These are phyloP conservation scores for Aureobasidium vineae DNA, from an alignment of 2,329 filamentous ascomycete species.

Conservation along the genomic window DNA sequence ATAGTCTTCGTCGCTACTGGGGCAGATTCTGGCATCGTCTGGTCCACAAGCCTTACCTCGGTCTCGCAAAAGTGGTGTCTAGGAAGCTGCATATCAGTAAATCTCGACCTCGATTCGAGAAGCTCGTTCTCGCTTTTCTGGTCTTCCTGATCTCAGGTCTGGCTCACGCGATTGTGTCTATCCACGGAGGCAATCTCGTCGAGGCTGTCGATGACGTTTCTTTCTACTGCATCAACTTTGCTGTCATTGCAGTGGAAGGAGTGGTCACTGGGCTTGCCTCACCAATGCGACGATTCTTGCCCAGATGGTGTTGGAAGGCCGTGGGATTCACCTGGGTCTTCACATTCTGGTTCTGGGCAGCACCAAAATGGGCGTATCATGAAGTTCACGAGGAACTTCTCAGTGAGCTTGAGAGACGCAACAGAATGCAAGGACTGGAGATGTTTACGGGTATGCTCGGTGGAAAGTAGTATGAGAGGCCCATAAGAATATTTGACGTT, in stretches of 20 bases:
- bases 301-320: not conserved
- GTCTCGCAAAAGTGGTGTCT: not conserved
- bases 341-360: constrained; percentile 10
- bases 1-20: constrained; percentile 27
- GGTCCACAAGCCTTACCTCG: not conserved
- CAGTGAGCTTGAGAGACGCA: not conserved
- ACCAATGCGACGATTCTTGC: not conserved
- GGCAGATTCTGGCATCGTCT: constrained; percentile 28
- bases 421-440: not conserved
- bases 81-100: not conserved
- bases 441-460: not conserved
- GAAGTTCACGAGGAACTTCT: constrained; percentile 2
- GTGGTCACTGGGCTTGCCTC: not conserved
- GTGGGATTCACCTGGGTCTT: not conserved
- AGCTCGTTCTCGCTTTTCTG: not conserved
- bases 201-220: not conserved
- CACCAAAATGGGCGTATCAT: constrained; percentile 7
- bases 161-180: not conserved
- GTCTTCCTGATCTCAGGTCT: not conserved
- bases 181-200: not conserved
- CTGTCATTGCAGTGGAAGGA: not conserved
- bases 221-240: not conserved
- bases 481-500: not conserved
- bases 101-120: not conserved
- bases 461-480: not conserved